Conservation (phyloP, 2,329 filamentous ascomycete species). For the Aphanoascus verrucosus region DNA sequence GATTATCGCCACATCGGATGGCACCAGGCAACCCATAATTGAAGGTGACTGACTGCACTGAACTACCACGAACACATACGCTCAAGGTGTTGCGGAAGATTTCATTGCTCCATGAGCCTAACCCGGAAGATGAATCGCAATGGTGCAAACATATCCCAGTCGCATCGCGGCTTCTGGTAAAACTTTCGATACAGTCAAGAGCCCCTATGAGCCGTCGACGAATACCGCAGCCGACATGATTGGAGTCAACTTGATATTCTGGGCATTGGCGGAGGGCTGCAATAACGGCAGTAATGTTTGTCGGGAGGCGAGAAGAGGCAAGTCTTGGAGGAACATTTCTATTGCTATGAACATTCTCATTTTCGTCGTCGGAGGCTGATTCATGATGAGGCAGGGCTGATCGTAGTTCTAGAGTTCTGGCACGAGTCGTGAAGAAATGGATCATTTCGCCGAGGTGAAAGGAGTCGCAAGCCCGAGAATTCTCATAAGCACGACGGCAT, state of each 20-base stretch:
- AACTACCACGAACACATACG: background rate
- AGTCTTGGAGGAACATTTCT: background rate
- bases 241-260: constrained; percentile 35
- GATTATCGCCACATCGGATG: background rate
- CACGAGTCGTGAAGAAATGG: constrained; percentile 33
- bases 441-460: constrained; percentile 38
- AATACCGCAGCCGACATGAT: constrained; percentile 34
- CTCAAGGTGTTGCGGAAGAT: background rate
- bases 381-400: constrained; percentile 31
- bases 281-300: constrained; percentile 28
- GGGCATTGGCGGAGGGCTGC: constrained; percentile 32
- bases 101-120: constrained; percentile 5
- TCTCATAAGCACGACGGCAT: constrained; percentile 33
- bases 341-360: constrained; percentile 13
- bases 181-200: constrained; percentile 31
- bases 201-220: constrained; percentile 32
- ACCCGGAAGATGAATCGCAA: background rate
- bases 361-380: constrained; percentile 14
- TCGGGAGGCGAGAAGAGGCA: constrained; percentile 15
- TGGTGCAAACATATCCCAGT: constrained; percentile 13
- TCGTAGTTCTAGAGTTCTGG: constrained; percentile 34
- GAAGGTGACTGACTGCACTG: background rate
- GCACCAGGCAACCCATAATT: background rate
- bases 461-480: constrained; percentile 35
- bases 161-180: constrained; percentile 20